These are phyloP conservation scores for Penicillium sp. DNA, from an alignment of 2,329 filamentous ascomycete genomes.

Conservation along the genomic window DNA sequence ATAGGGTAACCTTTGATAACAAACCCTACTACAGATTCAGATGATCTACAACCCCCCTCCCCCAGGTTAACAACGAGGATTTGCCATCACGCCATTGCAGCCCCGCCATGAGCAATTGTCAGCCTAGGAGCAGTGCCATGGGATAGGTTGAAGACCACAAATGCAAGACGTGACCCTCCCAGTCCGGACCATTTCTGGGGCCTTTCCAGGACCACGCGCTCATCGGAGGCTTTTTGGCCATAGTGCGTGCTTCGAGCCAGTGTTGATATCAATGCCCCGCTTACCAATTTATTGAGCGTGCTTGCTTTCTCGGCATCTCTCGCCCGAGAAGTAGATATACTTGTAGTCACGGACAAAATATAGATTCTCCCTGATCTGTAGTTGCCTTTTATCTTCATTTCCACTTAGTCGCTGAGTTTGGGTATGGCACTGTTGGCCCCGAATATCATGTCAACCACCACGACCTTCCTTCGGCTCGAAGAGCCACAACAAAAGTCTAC, in stretches of 20 bases:
- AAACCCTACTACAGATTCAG: too few relatives aligned
- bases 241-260: constrained; percentile 21
- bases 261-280: constrained; percentile 23
- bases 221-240: constrained; percentile 15
- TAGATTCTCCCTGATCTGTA: constrained; percentile 13
- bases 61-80: constrained; percentile 7
- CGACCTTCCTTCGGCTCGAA: constrained; percentile 28
- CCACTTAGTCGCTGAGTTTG: neutral
- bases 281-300: constrained; percentile 14
- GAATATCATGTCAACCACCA: constrained; percentile 31
- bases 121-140: constrained; percentile 12
- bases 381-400: neutral
- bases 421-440: constrained; percentile 21
- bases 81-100: constrained; percentile 35
- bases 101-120: constrained; percentile 38
- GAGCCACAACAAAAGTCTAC: constrained; percentile 17
- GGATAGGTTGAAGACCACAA: constrained; percentile 14
- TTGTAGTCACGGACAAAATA: constrained; percentile 14
- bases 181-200: constrained; percentile 3
- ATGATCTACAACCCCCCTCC: constrained; percentile 11
- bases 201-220: constrained; percentile 5
- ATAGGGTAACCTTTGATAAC: too few relatives aligned
- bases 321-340: constrained; percentile 22
- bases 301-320: constrained; percentile 19
- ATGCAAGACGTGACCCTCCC: constrained; percentile 13